Base-by-base conservation (phyloP, 305 asterid genomes). In the Plantago rigida region DNA sequence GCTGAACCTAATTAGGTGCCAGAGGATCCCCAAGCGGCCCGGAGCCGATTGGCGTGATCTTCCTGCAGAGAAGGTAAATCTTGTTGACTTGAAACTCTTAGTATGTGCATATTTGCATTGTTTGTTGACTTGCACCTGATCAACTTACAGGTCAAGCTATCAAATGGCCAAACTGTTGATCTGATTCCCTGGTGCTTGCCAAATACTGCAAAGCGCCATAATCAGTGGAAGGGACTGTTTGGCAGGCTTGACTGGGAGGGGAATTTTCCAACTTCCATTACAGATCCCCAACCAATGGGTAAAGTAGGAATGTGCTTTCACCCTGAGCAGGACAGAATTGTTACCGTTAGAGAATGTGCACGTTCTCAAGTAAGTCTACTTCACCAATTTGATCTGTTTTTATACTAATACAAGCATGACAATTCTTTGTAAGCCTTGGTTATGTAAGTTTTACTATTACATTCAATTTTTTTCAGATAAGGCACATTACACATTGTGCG, bases 231-330 rank as follows among this genome's bases (percentile, higher is more conserved):
- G 71, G 94, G 90, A 3, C 74, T 85, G 9, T 85, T 72, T 60
- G 88, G 94, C 42, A 83, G 91, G 74, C 65, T 85, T 65, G 83
- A 85, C 29, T 81, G 94, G 94, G 86, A 80, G 22, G 91, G 88
- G 13, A 81, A 79, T 64, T 85, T 85, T 55, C 87, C 94, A 4
- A 85, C 88, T 9, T 81, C 86, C 1, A 72, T 83, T 13, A 83
- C 88, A 8, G 86, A 85, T 34, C 94, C 88, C 7, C 94, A 85
- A 53, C 86, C 91, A 1, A 85, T 78, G 86, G 87, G 86, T 44
- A 85, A 85, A 66, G 94, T 83, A 5, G 87, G 94, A 44, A 80
- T 80, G 83, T 83, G 87, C 75, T 83, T 85, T 75, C 94, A 85
- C 53, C 95, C 95, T 0, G 79, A 83, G 51, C 95, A 83, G 69